A percentile compares a stretch with the other conserved stretches of the same genome.
Conservation (phyloP, 2,329 filamentous ascomycete species). For the Fusarium tricinctum region DNA sequence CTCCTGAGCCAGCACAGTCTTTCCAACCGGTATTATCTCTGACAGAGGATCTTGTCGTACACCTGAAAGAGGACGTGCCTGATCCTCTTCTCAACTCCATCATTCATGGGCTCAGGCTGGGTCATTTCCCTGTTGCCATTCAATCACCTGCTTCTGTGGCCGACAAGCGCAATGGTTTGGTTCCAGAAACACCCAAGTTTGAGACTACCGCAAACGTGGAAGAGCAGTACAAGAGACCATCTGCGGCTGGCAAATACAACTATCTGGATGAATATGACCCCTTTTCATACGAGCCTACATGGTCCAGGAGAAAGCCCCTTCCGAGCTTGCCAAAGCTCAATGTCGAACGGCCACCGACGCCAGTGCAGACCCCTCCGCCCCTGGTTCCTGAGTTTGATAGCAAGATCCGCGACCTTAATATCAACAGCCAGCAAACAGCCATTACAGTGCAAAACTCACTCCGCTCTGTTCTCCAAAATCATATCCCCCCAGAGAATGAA, state of each 20-base stretch:
- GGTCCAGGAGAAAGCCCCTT: slow-evolving; percentile 44
- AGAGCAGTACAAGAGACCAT: slow-evolving; percentile 30
- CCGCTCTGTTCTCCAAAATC: slow-evolving; percentile 64
- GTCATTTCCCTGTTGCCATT: slow-evolving; percentile 48
- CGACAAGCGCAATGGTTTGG: slow-evolving; percentile 38
- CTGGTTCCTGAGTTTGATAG: slow-evolving; percentile 51
- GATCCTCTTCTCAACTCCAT: slow-evolving; percentile 62
- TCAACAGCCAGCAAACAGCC: slow-evolving; percentile 60
- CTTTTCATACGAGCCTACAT: slow-evolving; percentile 56
- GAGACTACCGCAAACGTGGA: slow-evolving; percentile 28
- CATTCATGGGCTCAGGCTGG: slow-evolving; percentile 60
- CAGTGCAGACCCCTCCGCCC: slow-evolving; percentile 60
- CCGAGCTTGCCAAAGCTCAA: slow-evolving; percentile 44
- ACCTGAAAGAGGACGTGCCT: slow-evolving; percentile 62
- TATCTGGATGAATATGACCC: slow-evolving; percentile 62
- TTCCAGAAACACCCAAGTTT: slow-evolving; percentile 49
- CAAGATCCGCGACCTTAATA: slow-evolving; percentile 62
- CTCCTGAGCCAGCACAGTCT: slow-evolving; percentile 36
- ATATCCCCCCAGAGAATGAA: slow-evolving; percentile 64
- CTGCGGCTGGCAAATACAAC: slow-evolving; percentile 27
- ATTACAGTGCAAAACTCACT: slow-evolving; percentile 70
- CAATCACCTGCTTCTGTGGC: slow-evolving; percentile 44
- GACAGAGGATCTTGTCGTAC: slow-evolving; percentile 69
- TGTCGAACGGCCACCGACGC: slow-evolving; percentile 58
- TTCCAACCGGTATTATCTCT: slow-evolving; percentile 65